phyloP scores from a whole-genome alignment of 306 rosid species.

The Calophaca sinica region DNA sequence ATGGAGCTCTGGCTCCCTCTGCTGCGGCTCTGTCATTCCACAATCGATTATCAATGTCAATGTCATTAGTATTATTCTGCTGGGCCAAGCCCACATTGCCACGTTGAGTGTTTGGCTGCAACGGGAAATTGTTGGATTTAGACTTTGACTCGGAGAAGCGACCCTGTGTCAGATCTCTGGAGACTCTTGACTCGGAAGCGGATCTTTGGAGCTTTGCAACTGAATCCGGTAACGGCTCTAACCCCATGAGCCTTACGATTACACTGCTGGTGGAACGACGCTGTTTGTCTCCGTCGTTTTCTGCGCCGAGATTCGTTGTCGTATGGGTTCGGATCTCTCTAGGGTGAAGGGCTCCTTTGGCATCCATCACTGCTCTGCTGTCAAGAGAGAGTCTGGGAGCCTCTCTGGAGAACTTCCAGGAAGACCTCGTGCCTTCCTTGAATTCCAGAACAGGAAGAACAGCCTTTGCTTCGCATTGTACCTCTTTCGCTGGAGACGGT shows the following conservation, averaged over 20 bases:
- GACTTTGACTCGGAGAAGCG: constrained; percentile 59
- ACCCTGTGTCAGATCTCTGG: constrained; percentile 67
- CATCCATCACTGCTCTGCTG: constrained; percentile 87
- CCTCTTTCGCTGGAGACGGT: constrained; percentile 59
- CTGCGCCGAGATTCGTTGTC: not conserved
- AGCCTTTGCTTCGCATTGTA: constrained; percentile 39
- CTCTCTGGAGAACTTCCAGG: constrained; percentile 92
- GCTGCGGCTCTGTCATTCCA: constrained; percentile 49
- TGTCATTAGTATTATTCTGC: constrained; percentile 28
- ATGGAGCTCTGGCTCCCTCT: constrained; percentile 49
- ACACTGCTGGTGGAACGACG: constrained; percentile 85
- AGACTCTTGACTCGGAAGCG: constrained; percentile 84
- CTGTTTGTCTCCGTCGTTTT: constrained; percentile 59
- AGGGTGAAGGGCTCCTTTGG: constrained; percentile 73
- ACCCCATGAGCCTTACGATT: constrained; percentile 90
- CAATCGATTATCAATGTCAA: constrained; percentile 38
- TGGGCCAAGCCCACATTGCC: constrained; percentile 43
- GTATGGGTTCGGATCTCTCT: constrained; percentile 64
- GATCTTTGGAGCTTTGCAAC: constrained; percentile 85
- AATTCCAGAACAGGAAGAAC: constrained; percentile 63
- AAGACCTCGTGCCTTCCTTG: constrained; percentile 78
- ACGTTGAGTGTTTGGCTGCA: constrained; percentile 46
- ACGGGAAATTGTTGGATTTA: constrained; percentile 41
- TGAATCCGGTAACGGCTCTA: constrained; percentile 65
- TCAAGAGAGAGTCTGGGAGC: constrained; percentile 92